phyloP scores from a whole-genome alignment of 345 rosid species.

The Hibiscus trionum region DNA sequence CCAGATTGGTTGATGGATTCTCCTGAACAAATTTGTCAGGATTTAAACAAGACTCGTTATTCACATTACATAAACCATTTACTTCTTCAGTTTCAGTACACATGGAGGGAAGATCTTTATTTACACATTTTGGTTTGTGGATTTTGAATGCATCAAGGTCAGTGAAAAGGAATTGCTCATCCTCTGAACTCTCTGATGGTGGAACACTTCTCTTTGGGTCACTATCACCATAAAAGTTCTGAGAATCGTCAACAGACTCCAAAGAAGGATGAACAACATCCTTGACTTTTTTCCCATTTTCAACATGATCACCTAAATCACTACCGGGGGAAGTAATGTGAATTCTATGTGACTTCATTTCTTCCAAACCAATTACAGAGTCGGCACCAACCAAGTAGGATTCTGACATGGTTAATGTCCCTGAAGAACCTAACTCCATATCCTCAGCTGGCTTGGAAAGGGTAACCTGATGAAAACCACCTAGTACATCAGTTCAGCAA shows the following conservation, averaged over 20 bases:
- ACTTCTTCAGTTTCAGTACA: conserved; percentile 12
- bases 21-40: conserved; percentile 15
- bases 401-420: conserved; percentile 13
- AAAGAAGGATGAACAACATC: conserved; percentile 15
- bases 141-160: conserved; percentile 46
- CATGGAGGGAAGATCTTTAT: conserved; percentile 19
- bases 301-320: conserved; percentile 20
- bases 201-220: conserved; percentile 25
- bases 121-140: conserved; percentile 19
- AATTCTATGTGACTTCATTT: conserved; percentile 18
- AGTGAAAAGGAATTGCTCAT: conserved; percentile 63
- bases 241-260: conserved; percentile 19
- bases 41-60: conserved; percentile 21
- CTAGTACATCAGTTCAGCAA: conserved; percentile 22
- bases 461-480: conserved; percentile 34
- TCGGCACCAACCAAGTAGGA: conserved; percentile 18
- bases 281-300: conserved; percentile 16
- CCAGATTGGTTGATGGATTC: conserved; percentile 21
- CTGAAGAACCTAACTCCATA: conserved; percentile 15
- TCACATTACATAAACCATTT: conserved; percentile 11
- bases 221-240: conserved; percentile 18
- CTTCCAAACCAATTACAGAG: conserved; percentile 23
- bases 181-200: conserved; percentile 43
- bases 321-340: conserved; percentile 19
- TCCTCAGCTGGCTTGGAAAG: conserved; percentile 17